These are phyloP conservation scores for Ophiostoma sp. DNA, from an alignment of 2,329 filamentous ascomycete species.

Conservation along the genomic window DNA sequence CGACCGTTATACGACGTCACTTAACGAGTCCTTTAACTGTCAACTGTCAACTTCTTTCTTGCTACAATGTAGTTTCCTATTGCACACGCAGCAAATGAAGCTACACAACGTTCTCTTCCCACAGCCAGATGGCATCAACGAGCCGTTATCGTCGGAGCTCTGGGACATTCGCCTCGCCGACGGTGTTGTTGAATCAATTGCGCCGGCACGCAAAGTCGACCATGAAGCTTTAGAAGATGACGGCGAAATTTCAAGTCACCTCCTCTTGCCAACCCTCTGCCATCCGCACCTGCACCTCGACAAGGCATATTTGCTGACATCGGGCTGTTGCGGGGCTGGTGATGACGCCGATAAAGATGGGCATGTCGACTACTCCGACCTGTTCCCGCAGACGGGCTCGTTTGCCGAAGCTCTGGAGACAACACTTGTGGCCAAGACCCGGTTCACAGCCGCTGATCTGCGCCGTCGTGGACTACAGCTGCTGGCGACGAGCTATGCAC, in stretches of 20 bases:
- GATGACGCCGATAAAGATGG: constrained; percentile 27
- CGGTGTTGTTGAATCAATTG: constrained; percentile 22
- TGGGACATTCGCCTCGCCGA: constrained; percentile 29
- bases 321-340: constrained; percentile 28
- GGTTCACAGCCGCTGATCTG: constrained; percentile 64
- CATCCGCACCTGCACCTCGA: constrained; percentile 75
- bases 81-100: constrained; percentile 20
- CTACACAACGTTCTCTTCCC: constrained; percentile 27
- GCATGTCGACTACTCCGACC: constrained; percentile 53
- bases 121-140: neutral
- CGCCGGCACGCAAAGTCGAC: neutral
- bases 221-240: neutral
- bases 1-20: neutral
- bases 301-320: constrained; percentile 60
- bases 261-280: constrained; percentile 52
- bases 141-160: neutral
- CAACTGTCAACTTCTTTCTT: too few species aligned
- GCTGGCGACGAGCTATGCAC: constrained; percentile 62
- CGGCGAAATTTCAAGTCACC: constrained; percentile 26
- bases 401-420: constrained; percentile 64
- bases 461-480: constrained; percentile 63
- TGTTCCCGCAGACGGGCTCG: constrained; percentile 60
- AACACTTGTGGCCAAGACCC: constrained; percentile 57
- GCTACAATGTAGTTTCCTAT: neutral
- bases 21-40: neutral